Base-by-base conservation (phyloP, 2,329 filamentous ascomycete genomes). In the Helotiales sp. region DNA sequence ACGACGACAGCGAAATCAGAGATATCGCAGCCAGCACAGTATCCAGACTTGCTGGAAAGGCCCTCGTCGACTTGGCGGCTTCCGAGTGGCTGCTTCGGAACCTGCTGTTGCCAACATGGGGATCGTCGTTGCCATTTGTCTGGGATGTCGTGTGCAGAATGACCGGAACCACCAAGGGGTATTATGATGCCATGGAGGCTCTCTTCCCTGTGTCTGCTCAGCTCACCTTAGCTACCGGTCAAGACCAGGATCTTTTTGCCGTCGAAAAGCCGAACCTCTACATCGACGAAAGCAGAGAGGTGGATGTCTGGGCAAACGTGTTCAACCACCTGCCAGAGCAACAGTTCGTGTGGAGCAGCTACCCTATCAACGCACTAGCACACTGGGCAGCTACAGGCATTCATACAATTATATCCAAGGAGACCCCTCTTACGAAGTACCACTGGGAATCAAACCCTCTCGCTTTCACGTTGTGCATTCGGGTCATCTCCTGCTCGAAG, bases 211-310 rank as follows among this genome's bases (percentile, higher is more conserved):
- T 77, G 0, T 67, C 69, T 24, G 51, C 64, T 1, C 76, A 80
- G 56, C 74, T 87, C 19, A 60, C 68, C 2, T 61, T 70, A 8
- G 79, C 81, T 3, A 71, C 84, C 67, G 73, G 75, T 55, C 77
- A 81, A 65, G 83, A 90, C 68, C 83, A 86, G 61, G 79, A 86
- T 3, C 81, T 99, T 0, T 99, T 99, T 70, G 87, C 83, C 0
- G 81, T 91, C 55, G 95, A 99, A 74, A 93, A 96, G 71, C 92
- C 96, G 71, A 99, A 99, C 70, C 80, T 97, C n/a, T 98, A 91
- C 72, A 78, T 93, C 50, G 93, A 98, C 71, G 87, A 92, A 65
- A 83, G 91, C 5, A 80, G 86, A 48, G 93, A 97, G 71, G 79
- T 86, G 3, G 75, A 79, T 17, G 71, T 85, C n/a, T 97, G 92